These are phyloP conservation scores for Phoma sp. DNA, from an alignment of 2,329 filamentous ascomycete genomes.

Conservation along the genomic window DNA sequence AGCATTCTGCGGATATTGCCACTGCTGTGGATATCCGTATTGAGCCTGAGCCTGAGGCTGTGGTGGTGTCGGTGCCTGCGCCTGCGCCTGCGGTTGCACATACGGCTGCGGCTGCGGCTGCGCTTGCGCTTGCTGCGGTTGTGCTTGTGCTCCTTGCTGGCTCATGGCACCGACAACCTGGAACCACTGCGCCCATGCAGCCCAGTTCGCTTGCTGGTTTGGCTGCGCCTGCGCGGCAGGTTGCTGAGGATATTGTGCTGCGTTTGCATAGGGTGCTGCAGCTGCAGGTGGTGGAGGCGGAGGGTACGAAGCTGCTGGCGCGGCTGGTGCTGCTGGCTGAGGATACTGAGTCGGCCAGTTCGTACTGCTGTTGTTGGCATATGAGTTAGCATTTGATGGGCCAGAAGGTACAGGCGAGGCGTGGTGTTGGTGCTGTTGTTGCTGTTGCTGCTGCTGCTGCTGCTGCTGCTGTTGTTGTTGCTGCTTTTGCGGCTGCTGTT, in stretches of 20 bases:
- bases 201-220: conserved; percentile 35
- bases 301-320: conserved; percentile 21
- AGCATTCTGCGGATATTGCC: conserved; percentile 31
- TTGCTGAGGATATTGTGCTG: conserved; percentile 26
- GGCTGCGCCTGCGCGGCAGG: conserved; percentile 7
- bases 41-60: conserved; percentile 30
- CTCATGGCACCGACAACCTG: conserved; percentile 36
- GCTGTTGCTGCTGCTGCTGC: conserved; percentile 19
- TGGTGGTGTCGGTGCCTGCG: conserved; percentile 24
- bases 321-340: conserved; percentile 28
- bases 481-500: conserved; percentile 17
- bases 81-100: conserved; percentile 26
- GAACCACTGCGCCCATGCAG: conserved; percentile 41
- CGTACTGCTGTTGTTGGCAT: conserved; percentile 30
- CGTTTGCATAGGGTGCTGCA: conserved; percentile 24
- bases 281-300: conserved; percentile 26
- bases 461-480: conserved; percentile 15
- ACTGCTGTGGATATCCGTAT: conserved; percentile 36
- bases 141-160: conserved; percentile 30
- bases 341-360: conserved; percentile 31
- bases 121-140: conserved; percentile 25
- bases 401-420: conserved; percentile 28
- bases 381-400: conserved; percentile 28
- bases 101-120: conserved; percentile 25
- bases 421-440: conserved; percentile 19